Base-by-base conservation (phyloP, 139 green algal species). In the Haematococcus lacustris region DNA sequence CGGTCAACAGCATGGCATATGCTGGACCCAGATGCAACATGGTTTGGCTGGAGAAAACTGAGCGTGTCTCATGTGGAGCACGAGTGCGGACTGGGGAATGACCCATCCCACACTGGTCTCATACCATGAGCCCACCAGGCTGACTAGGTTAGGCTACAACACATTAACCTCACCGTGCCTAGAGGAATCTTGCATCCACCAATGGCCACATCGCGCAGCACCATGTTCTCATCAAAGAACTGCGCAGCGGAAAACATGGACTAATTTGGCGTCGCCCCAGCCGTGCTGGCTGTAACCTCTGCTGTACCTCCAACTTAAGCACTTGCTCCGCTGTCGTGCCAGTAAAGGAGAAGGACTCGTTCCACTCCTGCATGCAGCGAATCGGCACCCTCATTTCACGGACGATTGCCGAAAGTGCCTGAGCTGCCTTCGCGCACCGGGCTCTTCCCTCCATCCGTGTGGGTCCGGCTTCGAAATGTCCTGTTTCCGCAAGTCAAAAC, bases 181-280 rank as follows among this genome's bases (percentile, higher is more conserved):
- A 83, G 47, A 1, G 66, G 25, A 28, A 79, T 66, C 59, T 83
- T 83, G 47, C 70, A 73, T 6, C 39, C 70, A 37, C 78, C 78
- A 1, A 83, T 78, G 3, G 73, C 73, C 6, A 78, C 72, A 51
- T 83, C 78, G 2, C 78, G 59, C 35, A 83, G 72, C 0, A 83
- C 63, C 4, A 83, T 66, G 66, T 80, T 83, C 65, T 79, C 74
- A n/a, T 83, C 74, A n/a, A 76, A 83, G 66, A 83, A 80, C 78
- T 83, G 78, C 70, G n/a, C n/a, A n/a, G n/a, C n/a, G n/a, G n/a
- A n/a, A n/a, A n/a, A n/a, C n/a, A n/a, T n/a, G n/a, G n/a, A n/a
- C n/a, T n/a, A n/a, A n/a, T n/a, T n/a, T n/a, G n/a, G n/a, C n/a
- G n/a, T n/a, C n/a, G n/a, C n/a, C n/a, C n/a, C n/a, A n/a, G n/a